Evolutionary conservation across 257 asterid species (phyloP).

Genomic region (Solanum pennellii): DNA sequence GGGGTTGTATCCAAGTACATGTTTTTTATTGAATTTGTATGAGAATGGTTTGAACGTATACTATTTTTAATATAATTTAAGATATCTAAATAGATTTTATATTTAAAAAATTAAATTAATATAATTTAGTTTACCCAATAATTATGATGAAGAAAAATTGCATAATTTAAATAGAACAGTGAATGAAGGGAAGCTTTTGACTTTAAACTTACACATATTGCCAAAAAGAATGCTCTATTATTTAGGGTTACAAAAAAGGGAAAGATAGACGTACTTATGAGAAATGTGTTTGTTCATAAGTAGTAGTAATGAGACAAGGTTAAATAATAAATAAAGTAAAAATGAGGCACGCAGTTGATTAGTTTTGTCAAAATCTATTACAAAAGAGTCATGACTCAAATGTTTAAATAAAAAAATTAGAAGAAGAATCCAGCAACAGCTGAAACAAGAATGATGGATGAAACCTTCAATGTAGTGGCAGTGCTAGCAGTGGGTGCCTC

Average conservation of each 20-base stretch:
- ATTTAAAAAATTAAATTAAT: too few relatives aligned
- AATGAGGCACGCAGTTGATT: neutral
- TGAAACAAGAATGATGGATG: slow-evolving; percentile 24
- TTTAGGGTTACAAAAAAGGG: too few relatives aligned
- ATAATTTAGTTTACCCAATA: too few relatives aligned
- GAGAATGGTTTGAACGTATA: too few relatives aligned
- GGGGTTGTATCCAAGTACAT: too few relatives aligned
- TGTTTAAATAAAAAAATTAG: neutral
- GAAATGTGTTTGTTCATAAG: neutral
- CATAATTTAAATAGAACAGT: neutral
- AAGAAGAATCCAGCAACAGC: slow-evolving; percentile 38
- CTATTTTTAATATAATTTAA: too few relatives aligned
- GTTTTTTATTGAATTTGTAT: too few relatives aligned
- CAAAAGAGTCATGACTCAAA: neutral
- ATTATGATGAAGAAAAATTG: too few relatives aligned
- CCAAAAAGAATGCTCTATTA: neutral
- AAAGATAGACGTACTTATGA: neutral
- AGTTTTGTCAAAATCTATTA: neutral
- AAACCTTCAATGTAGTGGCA: slow-evolving; percentile 32
- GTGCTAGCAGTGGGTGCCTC: slow-evolving; percentile 9
- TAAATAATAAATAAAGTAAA: neutral
- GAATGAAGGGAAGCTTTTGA: neutral
- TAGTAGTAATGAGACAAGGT: neutral
- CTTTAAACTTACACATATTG: neutral
- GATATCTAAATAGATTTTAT: too few relatives aligned